Evolutionary conservation across 371 early-diverging fungal species (phyloP).

Genomic region (Lichtheimia corymbifera): DNA sequence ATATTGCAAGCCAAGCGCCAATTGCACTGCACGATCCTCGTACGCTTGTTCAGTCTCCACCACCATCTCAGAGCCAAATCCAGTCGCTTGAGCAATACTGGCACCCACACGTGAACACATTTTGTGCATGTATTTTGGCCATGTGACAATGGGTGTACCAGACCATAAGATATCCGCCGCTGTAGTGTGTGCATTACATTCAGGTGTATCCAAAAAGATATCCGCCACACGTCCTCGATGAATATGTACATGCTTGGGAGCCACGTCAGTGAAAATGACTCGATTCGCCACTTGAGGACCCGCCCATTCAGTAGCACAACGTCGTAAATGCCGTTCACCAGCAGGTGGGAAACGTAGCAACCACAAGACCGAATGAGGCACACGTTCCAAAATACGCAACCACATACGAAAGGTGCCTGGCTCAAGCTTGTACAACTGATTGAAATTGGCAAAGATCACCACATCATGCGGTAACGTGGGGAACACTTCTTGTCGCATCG

Average conservation of each 20-base stretch:
- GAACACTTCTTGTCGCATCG: constrained; percentile 87
- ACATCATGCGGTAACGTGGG: constrained; percentile 79
- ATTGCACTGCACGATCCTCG: constrained; percentile 74
- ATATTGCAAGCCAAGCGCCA: constrained; percentile 62
- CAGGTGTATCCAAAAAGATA: constrained; percentile 90
- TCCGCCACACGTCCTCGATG: constrained; percentile 93
- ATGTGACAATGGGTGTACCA: constrained; percentile 91
- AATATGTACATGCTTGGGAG: constrained; percentile 90
- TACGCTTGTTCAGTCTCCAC: constrained; percentile 77
- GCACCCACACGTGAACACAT: constrained; percentile 92
- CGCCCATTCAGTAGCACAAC: constrained; percentile 74
- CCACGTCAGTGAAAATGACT: constrained; percentile 91
- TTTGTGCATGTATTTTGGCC: constrained; percentile 87
- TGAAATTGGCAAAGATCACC: constrained; percentile 92
- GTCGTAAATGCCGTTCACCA: constrained; percentile 77
- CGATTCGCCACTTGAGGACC: constrained; percentile 80
- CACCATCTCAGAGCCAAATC: constrained; percentile 83
- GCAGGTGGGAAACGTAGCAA: constrained; percentile 89
- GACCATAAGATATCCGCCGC: constrained; percentile 94
- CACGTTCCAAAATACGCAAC: constrained; percentile 79
- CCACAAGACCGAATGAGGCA: constrained; percentile 88
- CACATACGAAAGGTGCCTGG: constrained; percentile 82
- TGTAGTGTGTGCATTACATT: constrained; percentile 95
- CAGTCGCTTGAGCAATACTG: constrained; percentile 84
- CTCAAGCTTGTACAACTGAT: constrained; percentile 92